These are phyloP conservation scores for Daldinia childiae DNA, from an alignment of 495 filamentous ascomycete genomes.

Conservation along the genomic window DNA sequence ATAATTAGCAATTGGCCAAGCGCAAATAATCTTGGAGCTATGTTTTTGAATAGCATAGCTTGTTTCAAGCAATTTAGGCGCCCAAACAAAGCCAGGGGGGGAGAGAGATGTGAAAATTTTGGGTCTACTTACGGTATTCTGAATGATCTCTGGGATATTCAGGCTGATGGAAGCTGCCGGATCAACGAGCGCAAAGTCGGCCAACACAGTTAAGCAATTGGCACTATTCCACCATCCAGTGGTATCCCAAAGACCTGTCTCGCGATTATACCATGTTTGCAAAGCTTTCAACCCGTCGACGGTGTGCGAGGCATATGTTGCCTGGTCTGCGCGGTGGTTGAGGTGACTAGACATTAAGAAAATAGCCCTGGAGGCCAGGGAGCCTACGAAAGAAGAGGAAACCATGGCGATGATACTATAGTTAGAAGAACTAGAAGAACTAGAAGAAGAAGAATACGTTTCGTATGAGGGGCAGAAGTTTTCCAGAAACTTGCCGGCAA, in stretches of 20 bases:
- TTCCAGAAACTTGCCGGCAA: conserved; percentile 38
- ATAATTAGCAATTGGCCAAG: conserved; percentile 10
- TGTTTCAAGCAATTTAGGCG: not conserved
- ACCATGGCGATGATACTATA: conserved; percentile 35
- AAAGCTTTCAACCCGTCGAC: conserved; percentile 59
- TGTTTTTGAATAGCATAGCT: not conserved
- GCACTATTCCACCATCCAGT: conserved; percentile 82
- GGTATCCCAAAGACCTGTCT: conserved; percentile 71
- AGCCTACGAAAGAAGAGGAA: conserved; percentile 47
- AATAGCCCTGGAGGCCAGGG: conserved; percentile 51
- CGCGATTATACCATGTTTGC: conserved; percentile 70
- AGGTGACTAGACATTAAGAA: conserved; percentile 49
- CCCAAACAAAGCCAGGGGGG: not conserved
- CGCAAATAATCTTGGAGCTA: not conserved
- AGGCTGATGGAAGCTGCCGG: conserved; percentile 41
- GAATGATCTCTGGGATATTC: conserved; percentile 50
- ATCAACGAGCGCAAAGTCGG: conserved; percentile 64
- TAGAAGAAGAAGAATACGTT: conserved; percentile 17
- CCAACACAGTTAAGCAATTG: conserved; percentile 71
- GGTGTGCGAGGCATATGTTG: conserved; percentile 52
- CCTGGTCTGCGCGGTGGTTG: conserved; percentile 23
- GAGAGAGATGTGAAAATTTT: not conserved
- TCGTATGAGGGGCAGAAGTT: conserved; percentile 28
- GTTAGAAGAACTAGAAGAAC: too few relatives aligned
- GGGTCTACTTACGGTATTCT: conserved; percentile 51